A percentile compares a stretch with the other conserved stretches of the same genome.
Conservation (phyloP, 495 filamentous ascomycete species). For the Rhizodiscina lignyota region DNA sequence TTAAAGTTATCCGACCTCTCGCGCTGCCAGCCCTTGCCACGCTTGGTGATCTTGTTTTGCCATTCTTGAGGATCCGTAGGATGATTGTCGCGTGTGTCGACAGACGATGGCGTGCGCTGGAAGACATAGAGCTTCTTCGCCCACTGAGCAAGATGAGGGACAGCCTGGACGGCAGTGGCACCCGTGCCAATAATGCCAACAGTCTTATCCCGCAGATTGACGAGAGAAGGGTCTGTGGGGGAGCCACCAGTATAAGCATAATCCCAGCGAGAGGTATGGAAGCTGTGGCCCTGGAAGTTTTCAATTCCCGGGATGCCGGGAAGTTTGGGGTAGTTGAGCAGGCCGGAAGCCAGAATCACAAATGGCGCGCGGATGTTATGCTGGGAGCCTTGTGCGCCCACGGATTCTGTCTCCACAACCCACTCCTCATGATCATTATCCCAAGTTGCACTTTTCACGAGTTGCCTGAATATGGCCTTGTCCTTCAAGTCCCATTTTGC, state of each 20-base stretch:
- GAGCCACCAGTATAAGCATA: constrained; percentile 32
- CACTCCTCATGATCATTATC: constrained; percentile 6
- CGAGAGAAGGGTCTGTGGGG: constrained; percentile 23
- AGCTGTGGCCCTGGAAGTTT: constrained; percentile 3
- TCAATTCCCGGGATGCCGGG: constrained; percentile 4
- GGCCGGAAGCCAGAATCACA: constrained; percentile 2
- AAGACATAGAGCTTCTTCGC: constrained; percentile 34
- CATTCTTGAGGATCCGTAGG: constrained; percentile 32
- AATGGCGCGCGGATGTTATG: background rate
- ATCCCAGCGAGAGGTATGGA: constrained; percentile 2
- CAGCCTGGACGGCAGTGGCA: constrained; percentile 11
- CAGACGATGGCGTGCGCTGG: constrained; percentile 36
- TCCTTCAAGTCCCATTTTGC: constrained; percentile 29
- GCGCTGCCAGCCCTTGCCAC: constrained; percentile 14
- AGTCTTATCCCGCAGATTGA: constrained; percentile 18
- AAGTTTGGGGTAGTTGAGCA: constrained; percentile 2
- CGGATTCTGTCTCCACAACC: constrained; percentile 2
- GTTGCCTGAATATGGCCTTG: constrained; percentile 30
- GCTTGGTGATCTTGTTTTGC: too few relatives aligned
- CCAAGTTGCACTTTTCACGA: constrained; percentile 21
- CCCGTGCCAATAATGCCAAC: constrained; percentile 3
- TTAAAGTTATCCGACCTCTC: constrained; percentile 14
- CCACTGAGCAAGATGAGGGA: constrained; percentile 8
- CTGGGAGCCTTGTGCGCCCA: too few relatives aligned
- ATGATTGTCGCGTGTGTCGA: constrained; percentile 30